Evolutionary conservation across 441 rosid genomes (phyloP).

Genomic region (Sinapis alba): DNA sequence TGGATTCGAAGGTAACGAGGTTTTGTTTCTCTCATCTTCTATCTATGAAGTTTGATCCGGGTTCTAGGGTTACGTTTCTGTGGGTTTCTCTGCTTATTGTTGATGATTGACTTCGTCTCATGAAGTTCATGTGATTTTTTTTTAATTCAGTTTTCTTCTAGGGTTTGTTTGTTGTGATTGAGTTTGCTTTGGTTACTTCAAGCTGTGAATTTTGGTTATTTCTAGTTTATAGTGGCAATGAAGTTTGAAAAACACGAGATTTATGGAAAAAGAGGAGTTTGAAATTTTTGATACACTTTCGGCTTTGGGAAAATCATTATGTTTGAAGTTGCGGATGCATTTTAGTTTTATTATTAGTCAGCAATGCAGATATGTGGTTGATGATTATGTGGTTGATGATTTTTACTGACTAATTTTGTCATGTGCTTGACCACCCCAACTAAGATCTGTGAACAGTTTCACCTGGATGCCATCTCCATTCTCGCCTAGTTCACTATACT

Average conservation of each 20-base stretch:
- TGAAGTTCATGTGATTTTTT: conserved; percentile 15
- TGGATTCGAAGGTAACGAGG: conserved; percentile 39
- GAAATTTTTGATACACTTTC: too few relatives aligned
- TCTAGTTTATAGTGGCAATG: conserved; percentile 32
- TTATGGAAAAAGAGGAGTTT: conserved; percentile 38
- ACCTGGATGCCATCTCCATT: too few relatives aligned
- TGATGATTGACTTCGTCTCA: conserved; percentile 36
- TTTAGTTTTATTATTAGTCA: too few relatives aligned
- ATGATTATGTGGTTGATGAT: too few relatives aligned
- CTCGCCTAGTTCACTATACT: too few relatives aligned
- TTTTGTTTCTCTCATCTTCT: conserved; percentile 11
- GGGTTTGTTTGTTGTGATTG: conserved; percentile 41
- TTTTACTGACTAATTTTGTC: too few relatives aligned
- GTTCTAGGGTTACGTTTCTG: conserved; percentile 41
- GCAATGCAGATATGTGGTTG: too few relatives aligned
- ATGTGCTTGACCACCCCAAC: too few relatives aligned
- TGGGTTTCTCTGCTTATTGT: conserved; percentile 26
- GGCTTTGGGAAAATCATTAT: too few relatives aligned
- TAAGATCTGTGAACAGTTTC: too few relatives aligned
- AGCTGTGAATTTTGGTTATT: conserved; percentile 27
- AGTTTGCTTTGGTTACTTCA: conserved; percentile 3
- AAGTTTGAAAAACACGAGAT: conserved; percentile 42
- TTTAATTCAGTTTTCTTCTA: conserved; percentile 38
- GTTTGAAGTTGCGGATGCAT: conserved; percentile 23
- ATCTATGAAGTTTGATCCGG: conserved; percentile 40